A percentile compares a stretch with the other conserved stretches of the same genome.
These are phyloP conservation scores for Vanderwaltozyma verrucispora DNA, from an alignment of 805 yeast species.

Conservation along the genomic window DNA sequence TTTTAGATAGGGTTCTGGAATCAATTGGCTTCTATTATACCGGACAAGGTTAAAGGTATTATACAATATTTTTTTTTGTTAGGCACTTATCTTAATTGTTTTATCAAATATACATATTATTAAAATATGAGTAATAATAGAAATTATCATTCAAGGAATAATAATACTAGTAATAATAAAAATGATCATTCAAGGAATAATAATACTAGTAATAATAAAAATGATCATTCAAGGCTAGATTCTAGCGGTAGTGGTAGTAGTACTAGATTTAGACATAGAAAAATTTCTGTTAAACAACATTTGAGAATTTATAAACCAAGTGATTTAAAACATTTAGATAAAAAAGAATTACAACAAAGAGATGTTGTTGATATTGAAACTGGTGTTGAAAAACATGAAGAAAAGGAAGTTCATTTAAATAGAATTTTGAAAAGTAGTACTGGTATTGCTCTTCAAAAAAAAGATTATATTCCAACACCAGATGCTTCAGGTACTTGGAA, in stretches of 20 bases:
- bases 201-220: too few relatives aligned
- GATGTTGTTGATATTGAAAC: slow-evolving; percentile 87
- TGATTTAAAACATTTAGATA: slow-evolving; percentile 74
- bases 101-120: too few relatives aligned
- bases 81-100: too few relatives aligned
- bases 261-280: slow-evolving; percentile 82
- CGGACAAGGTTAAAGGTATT: too few relatives aligned
- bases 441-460: slow-evolving; percentile 28
- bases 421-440: slow-evolving; percentile 57
- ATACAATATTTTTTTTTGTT: too few relatives aligned
- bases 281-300: slow-evolving; percentile 85
- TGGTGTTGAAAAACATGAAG: slow-evolving; percentile 97
- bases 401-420: slow-evolving; percentile 92
- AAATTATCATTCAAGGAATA: too few relatives aligned
- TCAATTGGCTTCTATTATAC: too few relatives aligned
- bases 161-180: too few relatives aligned
- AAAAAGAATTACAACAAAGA: slow-evolving; percentile 47
- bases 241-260: slow-evolving; percentile 31
- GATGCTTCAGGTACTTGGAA: slow-evolving; percentile 81
- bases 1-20: too few relatives aligned
- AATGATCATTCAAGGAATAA: too few relatives aligned
- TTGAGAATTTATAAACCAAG: slow-evolving; percentile 64
- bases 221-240: not conserved
- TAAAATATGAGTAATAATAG: too few relatives aligned
- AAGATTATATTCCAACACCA: slow-evolving; percentile 83